These are phyloP conservation scores for Fusarium anguioides DNA, from an alignment of 2,329 filamentous ascomycete species.

Conservation along the genomic window DNA sequence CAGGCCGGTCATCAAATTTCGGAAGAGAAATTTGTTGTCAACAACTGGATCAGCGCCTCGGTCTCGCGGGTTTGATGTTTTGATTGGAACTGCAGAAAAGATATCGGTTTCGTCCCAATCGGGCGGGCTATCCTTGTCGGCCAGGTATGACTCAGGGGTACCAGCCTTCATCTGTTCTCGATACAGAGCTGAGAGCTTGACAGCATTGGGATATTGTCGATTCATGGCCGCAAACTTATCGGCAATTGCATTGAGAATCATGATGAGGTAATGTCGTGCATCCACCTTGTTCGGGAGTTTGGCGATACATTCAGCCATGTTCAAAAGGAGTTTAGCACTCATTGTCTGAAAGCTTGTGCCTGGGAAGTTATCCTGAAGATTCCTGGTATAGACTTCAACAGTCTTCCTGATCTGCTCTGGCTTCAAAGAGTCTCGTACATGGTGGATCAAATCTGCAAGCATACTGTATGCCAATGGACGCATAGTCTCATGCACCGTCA, in stretches of 20 bases:
- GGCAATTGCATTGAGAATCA: slow-evolving; percentile 97
- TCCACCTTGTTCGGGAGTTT: slow-evolving; percentile 94
- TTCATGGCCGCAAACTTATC: slow-evolving; percentile 99
- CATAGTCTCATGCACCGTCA: slow-evolving; percentile 98
- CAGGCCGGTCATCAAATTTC: slow-evolving; percentile 92
- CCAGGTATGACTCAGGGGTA: slow-evolving; percentile 80
- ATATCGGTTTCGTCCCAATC: slow-evolving; percentile 99
- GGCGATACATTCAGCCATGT: slow-evolving; percentile 98
- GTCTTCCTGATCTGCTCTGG: slow-evolving; percentile 95
- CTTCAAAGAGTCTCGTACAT: slow-evolving; percentile 88
- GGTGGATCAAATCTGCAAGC: slow-evolving; percentile 97
- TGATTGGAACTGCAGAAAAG: slow-evolving; percentile 95
- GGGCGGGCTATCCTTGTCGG: slow-evolving; percentile 81
- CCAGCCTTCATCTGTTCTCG: slow-evolving; percentile 73
- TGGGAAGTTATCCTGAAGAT: slow-evolving; percentile 93
- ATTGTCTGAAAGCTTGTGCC: slow-evolving; percentile 99
- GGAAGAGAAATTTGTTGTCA: slow-evolving; percentile 98
- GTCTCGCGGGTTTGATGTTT: slow-evolving; percentile 90
- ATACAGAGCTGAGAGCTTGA: slow-evolving; percentile 87
- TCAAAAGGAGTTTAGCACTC: slow-evolving; percentile 95
- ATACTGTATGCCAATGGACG: slow-evolving; percentile 96
- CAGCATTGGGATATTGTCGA: slow-evolving; percentile 90
- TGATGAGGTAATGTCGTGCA: slow-evolving; percentile 93
- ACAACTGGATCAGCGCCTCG: slow-evolving; percentile 88
- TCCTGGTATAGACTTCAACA: slow-evolving; percentile 96